Evolutionary conservation across 805 yeast species (phyloP), one percentile per base, ranked within the genome.

Genomic region (Candida wancherniae): DNA sequence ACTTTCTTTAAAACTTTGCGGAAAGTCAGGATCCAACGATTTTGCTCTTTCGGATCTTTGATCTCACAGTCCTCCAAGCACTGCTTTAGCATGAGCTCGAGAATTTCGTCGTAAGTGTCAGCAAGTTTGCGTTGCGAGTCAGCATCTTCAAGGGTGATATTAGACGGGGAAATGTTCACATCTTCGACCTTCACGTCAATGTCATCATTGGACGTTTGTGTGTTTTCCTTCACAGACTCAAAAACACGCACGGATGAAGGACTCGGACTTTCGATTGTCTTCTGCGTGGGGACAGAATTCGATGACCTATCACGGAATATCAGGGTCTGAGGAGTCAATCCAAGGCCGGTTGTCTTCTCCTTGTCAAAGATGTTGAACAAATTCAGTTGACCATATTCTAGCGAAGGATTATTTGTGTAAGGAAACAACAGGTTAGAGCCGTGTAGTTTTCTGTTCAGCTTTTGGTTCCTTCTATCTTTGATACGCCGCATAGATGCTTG

Each of bases 401-500:
- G 4, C 5, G 37, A 14, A n/a, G n/a, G n/a, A n/a, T n/a, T n/a
- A n/a, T n/a, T n/a, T n/a, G n/a, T n/a, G n/a, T n/a, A n/a, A 6
- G 33, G 32, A 3, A 29, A 17, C 24, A 28, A 14, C 15, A 30
- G 29, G 9, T 27, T 16, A 6, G 35, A 27, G 5, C 39, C 37
- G 6, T 30, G 31, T 5, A 52, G 44, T 29, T 53, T 57, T 31
- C 59, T 44, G 3, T 45, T 36, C 23, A 50, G 44, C 44, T 69
- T 73, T 37, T 76, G 70, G 50, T 69, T 69, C 32, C 84, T 57
- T 36, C 84, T 62, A 24, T 73, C 72, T 36, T 71, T 64, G 68
- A 77, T 77, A 51, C 85, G 59, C 34, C 72, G 64, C 12, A 78
- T 47, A 0, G 84, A 77, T 0, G 84, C 83, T 45, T 76, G 78